Evolutionary conservation across 768 basidiomycete genomes (phyloP).

Genomic region (Pisolithus albus): DNA sequence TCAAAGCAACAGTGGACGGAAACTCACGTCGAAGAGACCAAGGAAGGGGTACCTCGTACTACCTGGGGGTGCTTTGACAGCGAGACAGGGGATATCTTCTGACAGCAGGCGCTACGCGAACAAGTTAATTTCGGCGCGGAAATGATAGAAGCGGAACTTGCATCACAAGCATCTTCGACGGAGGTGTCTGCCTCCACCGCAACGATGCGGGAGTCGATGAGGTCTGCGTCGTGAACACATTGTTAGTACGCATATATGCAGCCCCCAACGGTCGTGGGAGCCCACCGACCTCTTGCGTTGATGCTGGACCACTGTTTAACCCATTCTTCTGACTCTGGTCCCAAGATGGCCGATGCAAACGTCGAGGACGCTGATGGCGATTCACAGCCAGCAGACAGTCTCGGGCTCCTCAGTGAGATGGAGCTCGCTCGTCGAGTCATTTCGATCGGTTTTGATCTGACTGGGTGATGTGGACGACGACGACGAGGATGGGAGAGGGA

Average conservation of each 20-base stretch:
- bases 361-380: slow-evolving; percentile 9
- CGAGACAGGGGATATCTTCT: slow-evolving; percentile 60
- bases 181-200: slow-evolving; percentile 61
- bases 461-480: not conserved
- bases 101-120: slow-evolving; percentile 49
- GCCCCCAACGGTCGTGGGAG: not conserved
- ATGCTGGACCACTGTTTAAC: slow-evolving; percentile 49
- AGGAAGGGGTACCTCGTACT: slow-evolving; percentile 27
- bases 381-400: slow-evolving; percentile 11
- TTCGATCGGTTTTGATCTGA: not conserved
- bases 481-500: slow-evolving; percentile 3
- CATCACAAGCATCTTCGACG: slow-evolving; percentile 81
- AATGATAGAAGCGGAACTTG: slow-evolving; percentile 24
- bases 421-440: slow-evolving; percentile 16
- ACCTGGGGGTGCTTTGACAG: slow-evolving; percentile 37
- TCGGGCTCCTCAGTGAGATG: slow-evolving; percentile 10
- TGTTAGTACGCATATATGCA: not conserved
- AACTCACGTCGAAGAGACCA: slow-evolving; percentile 72
- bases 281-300: slow-evolving; percentile 47
- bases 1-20: not conserved
- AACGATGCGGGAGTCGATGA: slow-evolving; percentile 64
- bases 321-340: slow-evolving; percentile 45
- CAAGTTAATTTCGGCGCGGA: not conserved
- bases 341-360: slow-evolving; percentile 7
- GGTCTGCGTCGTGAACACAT: slow-evolving; percentile 35